A percentile compares a stretch with the other conserved stretches of the same genome.
Evolutionary conservation across 257 asterid species (phyloP).

Genomic region (Echites panduratus): DNA sequence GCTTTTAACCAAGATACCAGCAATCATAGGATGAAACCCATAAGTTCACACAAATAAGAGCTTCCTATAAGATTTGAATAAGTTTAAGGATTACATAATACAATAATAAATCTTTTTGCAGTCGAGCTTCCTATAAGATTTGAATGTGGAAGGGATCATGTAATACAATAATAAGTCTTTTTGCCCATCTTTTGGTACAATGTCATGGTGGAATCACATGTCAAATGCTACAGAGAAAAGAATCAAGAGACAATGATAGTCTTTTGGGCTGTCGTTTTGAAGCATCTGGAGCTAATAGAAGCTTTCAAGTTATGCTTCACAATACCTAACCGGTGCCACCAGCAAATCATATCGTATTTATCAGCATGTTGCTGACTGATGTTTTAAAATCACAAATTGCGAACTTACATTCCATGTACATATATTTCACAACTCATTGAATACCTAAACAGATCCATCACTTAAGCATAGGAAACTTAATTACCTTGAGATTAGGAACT

Average conservation of each 20-base stretch:
- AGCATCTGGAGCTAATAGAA: background rate
- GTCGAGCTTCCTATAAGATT: background rate
- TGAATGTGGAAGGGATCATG: background rate
- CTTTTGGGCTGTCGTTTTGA: background rate
- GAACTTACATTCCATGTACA: background rate
- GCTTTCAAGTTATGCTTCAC: background rate
- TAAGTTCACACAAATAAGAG: background rate
- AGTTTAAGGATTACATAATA: too few relatives aligned
- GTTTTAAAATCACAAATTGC: background rate
- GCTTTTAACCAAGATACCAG: slow-evolving; percentile 1
- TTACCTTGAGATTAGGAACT: slow-evolving; percentile 93
- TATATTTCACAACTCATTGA: background rate
- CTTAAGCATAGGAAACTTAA: background rate
- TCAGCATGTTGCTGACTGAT: background rate
- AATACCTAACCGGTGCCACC: background rate
- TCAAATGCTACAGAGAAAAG: background rate
- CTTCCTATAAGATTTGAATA: background rate
- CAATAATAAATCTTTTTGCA: too few relatives aligned
- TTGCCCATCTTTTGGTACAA: background rate
- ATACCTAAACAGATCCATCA: background rate
- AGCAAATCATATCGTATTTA: background rate
- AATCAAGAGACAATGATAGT: background rate
- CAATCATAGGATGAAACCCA: background rate
- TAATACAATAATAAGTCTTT: too few relatives aligned
- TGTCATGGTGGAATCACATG: background rate